phyloP scores from a whole-genome alignment of 75 land plant genomes.

The Isoetes taiwanensis region DNA sequence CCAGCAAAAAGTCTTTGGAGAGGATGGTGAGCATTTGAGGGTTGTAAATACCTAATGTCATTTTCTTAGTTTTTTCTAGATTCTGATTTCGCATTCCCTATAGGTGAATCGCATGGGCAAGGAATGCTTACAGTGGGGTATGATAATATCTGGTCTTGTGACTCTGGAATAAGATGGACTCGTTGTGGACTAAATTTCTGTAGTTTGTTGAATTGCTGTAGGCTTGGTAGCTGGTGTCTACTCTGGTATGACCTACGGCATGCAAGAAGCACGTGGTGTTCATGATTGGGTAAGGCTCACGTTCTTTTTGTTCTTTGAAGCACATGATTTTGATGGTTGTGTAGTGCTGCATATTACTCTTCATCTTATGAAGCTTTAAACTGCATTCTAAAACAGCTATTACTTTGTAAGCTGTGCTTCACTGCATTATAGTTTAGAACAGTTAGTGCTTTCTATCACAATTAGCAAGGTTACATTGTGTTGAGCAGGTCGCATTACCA shows the following conservation, averaged over 20 bases:
- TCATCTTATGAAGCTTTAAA: not conserved
- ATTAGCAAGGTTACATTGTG: no score
- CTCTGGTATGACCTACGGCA: conserved; percentile 24
- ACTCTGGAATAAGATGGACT: not conserved
- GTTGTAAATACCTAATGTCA: not conserved
- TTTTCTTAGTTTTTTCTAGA: not conserved
- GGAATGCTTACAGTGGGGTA: conserved; percentile 36
- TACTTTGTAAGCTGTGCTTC: not conserved
- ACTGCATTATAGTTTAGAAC: no score
- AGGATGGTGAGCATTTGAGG: conserved; percentile 4
- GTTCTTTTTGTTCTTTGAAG: not conserved
- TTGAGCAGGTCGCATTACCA: no score
- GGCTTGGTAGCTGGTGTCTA: conserved; percentile 33
- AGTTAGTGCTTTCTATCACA: no score
- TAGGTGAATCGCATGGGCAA: conserved; percentile 31
- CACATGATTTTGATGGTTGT: no score
- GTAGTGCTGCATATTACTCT: no score
- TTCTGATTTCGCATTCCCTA: no score
- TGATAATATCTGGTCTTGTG: no score
- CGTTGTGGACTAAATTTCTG: not conserved
- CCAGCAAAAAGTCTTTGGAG: conserved; percentile 23
- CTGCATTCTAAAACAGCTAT: not conserved
- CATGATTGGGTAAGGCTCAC: conserved; percentile 29
- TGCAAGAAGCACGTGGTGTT: conserved; percentile 34
- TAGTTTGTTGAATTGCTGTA: not conserved